These are phyloP conservation scores for Gymnopilus dilepis DNA, from an alignment of 768 basidiomycete species.

Conservation along the genomic window DNA sequence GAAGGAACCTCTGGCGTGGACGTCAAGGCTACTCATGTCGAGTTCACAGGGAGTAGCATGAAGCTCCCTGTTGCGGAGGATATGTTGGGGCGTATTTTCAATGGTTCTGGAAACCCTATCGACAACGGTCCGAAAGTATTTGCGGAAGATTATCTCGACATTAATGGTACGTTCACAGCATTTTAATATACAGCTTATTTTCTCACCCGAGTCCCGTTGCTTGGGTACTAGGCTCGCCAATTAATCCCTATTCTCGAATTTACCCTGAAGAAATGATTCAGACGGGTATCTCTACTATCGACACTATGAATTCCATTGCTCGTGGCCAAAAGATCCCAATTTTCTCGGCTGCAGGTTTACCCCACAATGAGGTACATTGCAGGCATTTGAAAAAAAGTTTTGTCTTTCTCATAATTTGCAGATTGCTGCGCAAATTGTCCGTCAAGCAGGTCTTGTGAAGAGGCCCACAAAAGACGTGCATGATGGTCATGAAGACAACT, in stretches of 20 bases:
- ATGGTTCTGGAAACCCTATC: conserved; percentile 97
- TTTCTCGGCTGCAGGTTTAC: conserved; percentile 98
- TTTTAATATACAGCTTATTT: not conserved
- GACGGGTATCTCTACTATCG: conserved; percentile 98
- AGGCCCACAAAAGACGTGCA: conserved; percentile 96
- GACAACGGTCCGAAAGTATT: conserved; percentile 99
- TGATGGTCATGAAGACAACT: conserved; percentile 99
- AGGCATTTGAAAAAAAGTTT: conserved; percentile 8
- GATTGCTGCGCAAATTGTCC: conserved; percentile 99
- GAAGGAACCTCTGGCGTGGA: conserved; percentile 98
- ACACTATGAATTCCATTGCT: conserved; percentile 98
- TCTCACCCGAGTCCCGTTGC: not conserved
- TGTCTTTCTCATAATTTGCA: conserved; percentile 34
- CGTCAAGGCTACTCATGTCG: conserved; percentile 96
- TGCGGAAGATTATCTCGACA: conserved; percentile 98
- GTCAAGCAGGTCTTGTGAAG: conserved; percentile 97
- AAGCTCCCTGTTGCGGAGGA: conserved; percentile 98
- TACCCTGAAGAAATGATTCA: conserved; percentile 99
- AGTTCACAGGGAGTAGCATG: conserved; percentile 98
- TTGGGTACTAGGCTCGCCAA: conserved; percentile 78
- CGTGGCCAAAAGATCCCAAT: conserved; percentile 99
- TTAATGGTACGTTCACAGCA: conserved; percentile 75
- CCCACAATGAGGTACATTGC: conserved; percentile 89
- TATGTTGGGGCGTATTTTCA: conserved; percentile 99
- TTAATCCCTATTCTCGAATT: conserved; percentile 97